Evolutionary conservation across 148 eudicot genomes (phyloP), one percentile per base, ranked within the genome.

Genomic region (Drosera capensis): DNA sequence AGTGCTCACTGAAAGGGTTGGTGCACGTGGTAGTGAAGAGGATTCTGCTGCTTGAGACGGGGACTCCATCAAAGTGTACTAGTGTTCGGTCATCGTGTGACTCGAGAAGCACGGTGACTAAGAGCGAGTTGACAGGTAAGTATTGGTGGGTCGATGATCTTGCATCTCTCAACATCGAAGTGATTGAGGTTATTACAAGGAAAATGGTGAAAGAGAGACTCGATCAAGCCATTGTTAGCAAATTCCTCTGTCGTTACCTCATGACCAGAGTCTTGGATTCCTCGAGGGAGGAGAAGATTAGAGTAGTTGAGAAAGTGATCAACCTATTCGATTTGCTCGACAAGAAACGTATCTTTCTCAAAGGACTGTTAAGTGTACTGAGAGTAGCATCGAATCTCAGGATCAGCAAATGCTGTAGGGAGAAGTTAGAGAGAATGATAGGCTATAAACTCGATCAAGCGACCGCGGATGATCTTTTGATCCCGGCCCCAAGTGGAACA

Each of bases 111-210:
- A 49, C 65, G 5, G 50, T 29, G 13, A 45, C 28, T 22, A 63
- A 67, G 29, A 48, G 14, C 1, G 65, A 22, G 11, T 5, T 7
- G 8, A 17, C 45, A 0, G 7, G 0, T 1, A 18, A 9, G 14
- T 45, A 16, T 48, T 76, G 80, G 79, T 75, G 75, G 77, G 76
- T 76, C 5, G 67, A 66, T 14, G 83, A 80, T 57, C 69, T 80
- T 20, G 43, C 57, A 2, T 38, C 49, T 18, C 43, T 77, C 34
- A 46, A 52, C 25, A 21, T 66, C 12, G 37, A 57, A 24, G 23
- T 73, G 48, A 31, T 80, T 21, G 63, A 63, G n/a, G 45, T 54
- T 46, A n/a, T 77, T 7, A 58, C 66, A 7, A 55, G 17, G 15
- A 23, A 48, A 40, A 71, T 80, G 83, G 5, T 50, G 8, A 36